Percentiles rank a stretch among this genome's conserved stretches.
phyloP scores from a whole-genome alignment of 768 basidiomycete genomes.

The Lactarius pseudohatsudake region DNA sequence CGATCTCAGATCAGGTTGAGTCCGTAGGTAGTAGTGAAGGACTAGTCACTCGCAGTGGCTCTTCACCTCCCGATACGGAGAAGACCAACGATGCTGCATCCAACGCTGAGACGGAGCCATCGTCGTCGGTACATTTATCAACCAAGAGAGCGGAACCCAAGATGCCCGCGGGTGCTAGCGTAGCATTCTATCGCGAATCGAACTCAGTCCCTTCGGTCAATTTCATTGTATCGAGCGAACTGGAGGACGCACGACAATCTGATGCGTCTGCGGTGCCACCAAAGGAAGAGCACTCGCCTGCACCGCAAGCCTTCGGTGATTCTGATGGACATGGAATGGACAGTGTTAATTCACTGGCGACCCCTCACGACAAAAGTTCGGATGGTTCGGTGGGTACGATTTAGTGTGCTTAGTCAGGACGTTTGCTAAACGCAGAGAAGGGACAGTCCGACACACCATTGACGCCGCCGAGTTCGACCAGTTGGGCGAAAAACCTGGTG shows the following conservation, averaged over 20 bases:
- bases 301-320: conserved; percentile 9
- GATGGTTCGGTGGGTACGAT: conserved; percentile 53
- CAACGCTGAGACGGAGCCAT: conserved; percentile 40
- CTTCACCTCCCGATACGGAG: conserved; percentile 59
- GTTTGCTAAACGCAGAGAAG: conserved; percentile 21
- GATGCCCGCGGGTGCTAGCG: conserved; percentile 68
- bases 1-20: conserved; percentile 30
- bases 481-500: conserved; percentile 51
- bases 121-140: conserved; percentile 30
- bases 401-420: conserved; percentile 9
- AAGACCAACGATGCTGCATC: conserved; percentile 35
- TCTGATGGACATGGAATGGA: conserved; percentile 7
- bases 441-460: conserved; percentile 47
- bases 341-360: conserved; percentile 31
- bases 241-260: conserved; percentile 44
- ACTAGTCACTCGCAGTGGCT: conserved; percentile 61
- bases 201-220: conserved; percentile 54
- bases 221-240: conserved; percentile 79
- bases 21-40: conserved; percentile 30
- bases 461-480: conserved; percentile 56
- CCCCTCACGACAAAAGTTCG: conserved; percentile 45
- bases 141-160: conserved; percentile 61
- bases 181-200: conserved; percentile 72
- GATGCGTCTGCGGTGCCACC: conserved; percentile 8
- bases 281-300: conserved; percentile 11